These are phyloP conservation scores for Citrullus amarus DNA, from an alignment of 306 rosid species.

Conservation along the genomic window DNA sequence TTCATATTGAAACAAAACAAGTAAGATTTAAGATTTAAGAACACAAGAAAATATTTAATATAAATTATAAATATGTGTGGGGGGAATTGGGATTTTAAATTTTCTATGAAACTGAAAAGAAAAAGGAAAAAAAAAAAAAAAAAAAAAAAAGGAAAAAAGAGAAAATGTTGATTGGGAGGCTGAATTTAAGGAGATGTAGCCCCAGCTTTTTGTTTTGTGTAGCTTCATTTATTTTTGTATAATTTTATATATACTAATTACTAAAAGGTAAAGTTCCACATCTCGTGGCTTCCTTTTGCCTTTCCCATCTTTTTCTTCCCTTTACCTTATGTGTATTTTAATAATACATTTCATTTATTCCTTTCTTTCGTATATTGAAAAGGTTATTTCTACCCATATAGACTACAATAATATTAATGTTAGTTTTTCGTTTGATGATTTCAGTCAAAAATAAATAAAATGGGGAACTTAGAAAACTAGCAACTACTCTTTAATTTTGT, in stretches of 20 bases:
- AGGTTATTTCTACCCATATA: too few relatives aligned
- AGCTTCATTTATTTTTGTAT: background rate
- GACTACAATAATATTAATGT: too few relatives aligned
- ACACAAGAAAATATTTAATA: background rate
- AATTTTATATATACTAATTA: background rate
- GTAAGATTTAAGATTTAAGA: background rate
- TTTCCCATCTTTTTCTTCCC: background rate
- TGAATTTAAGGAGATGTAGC: slow-evolving; percentile 1
- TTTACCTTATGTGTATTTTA: background rate
- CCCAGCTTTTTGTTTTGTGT: slow-evolving; percentile 5
- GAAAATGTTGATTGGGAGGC: slow-evolving; percentile 1
- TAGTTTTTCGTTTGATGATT: too few relatives aligned
- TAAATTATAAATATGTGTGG: background rate
- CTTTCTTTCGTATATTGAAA: background rate
- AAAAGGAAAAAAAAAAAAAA: background rate
- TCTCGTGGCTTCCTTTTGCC: background rate
- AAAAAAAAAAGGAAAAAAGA: background rate
- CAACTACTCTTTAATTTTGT: too few relatives aligned
- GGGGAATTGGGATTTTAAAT: background rate
- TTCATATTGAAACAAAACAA: slow-evolving; percentile 23
- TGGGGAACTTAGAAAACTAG: too few relatives aligned
- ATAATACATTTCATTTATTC: background rate
- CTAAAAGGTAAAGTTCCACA: background rate
- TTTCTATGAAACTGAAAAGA: background rate
- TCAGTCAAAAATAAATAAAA: too few relatives aligned